These are phyloP conservation scores for Rhizopogon vinicolor DNA, from an alignment of 768 basidiomycete species.

Conservation along the genomic window DNA sequence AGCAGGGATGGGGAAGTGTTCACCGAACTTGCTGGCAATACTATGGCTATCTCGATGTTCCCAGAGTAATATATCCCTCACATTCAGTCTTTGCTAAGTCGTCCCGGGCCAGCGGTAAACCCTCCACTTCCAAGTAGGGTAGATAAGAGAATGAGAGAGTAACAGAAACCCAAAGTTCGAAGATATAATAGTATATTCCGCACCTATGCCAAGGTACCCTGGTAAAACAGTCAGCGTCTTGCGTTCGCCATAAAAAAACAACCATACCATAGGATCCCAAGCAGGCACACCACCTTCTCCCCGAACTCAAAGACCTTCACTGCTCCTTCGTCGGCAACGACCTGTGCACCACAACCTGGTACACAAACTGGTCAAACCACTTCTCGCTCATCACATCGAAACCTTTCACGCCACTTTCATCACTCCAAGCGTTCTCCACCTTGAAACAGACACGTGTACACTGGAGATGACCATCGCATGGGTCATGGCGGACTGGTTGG, in stretches of 20 bases:
- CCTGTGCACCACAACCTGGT: conserved; percentile 89
- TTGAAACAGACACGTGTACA: conserved; percentile 89
- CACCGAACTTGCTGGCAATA: too few species aligned
- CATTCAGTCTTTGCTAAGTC: too few species aligned
- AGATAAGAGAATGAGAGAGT: too few species aligned
- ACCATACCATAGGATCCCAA: conserved; percentile 64
- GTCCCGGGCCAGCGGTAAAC: too few species aligned
- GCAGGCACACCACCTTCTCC: conserved; percentile 70
- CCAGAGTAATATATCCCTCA: too few species aligned
- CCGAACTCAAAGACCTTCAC: conserved; percentile 73
- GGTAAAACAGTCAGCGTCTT: background rate
- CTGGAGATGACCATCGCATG: conserved; percentile 87
- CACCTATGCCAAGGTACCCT: conserved; percentile 8
- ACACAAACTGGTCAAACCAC: conserved; percentile 95
- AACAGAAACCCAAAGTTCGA: too few species aligned
- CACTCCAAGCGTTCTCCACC: conserved; percentile 96
- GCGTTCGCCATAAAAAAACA: background rate
- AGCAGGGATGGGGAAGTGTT: too few species aligned
- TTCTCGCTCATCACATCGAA: conserved; percentile 88
- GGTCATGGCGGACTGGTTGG: conserved; percentile 87
- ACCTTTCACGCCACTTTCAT: conserved; percentile 70
- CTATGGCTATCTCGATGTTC: too few species aligned
- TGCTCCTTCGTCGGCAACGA: conserved; percentile 76
- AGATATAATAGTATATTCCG: background rate
- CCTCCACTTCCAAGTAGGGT: too few species aligned